Conservation (phyloP, 352 stramenopile genomes). For the Pythium phragmitis region DNA sequence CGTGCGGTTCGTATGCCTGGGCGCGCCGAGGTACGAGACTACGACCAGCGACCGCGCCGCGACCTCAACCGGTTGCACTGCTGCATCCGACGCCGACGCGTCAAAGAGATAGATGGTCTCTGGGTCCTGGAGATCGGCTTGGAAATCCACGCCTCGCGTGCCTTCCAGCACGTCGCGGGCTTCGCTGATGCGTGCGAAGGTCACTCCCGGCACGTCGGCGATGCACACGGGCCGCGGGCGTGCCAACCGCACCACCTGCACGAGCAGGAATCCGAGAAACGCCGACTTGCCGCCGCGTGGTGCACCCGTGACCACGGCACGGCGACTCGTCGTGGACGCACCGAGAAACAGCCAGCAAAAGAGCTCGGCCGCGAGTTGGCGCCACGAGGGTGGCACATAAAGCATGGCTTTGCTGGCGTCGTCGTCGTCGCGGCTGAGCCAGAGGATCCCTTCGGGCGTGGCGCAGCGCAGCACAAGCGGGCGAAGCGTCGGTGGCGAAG, state of each 20-base stretch:
- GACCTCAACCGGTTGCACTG: background rate
- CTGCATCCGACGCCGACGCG: background rate
- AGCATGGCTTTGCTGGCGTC: background rate
- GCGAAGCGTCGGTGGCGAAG: background rate
- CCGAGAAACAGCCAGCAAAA: slow-evolving; percentile 12
- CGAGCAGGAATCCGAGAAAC: slow-evolving; percentile 18
- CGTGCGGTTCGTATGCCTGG: background rate
- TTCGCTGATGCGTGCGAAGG: slow-evolving; percentile 1
- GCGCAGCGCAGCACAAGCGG: slow-evolving; percentile 1
- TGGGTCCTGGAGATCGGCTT: background rate
- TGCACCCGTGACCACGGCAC: slow-evolving; percentile 6
- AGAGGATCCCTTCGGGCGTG: background rate
- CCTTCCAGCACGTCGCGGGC: slow-evolving; percentile 5
- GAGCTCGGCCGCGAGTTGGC: background rate
- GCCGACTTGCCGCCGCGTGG: slow-evolving; percentile 15
- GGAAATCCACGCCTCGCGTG: slow-evolving; percentile 5
- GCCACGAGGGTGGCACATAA: slow-evolving; percentile 2
- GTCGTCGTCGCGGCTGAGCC: slow-evolving; percentile 3
- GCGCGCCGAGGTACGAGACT: background rate
- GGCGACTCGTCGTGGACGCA: background rate
- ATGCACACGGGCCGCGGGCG: background rate
- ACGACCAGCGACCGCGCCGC: slow-evolving; percentile 2
- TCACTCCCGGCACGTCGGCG: slow-evolving; percentile 13
- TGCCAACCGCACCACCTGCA: slow-evolving; percentile 1
- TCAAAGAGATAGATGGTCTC: slow-evolving; percentile 13